phyloP scores from a whole-genome alignment of 2,329 filamentous ascomycete genomes.

The Exophiala sideris region DNA sequence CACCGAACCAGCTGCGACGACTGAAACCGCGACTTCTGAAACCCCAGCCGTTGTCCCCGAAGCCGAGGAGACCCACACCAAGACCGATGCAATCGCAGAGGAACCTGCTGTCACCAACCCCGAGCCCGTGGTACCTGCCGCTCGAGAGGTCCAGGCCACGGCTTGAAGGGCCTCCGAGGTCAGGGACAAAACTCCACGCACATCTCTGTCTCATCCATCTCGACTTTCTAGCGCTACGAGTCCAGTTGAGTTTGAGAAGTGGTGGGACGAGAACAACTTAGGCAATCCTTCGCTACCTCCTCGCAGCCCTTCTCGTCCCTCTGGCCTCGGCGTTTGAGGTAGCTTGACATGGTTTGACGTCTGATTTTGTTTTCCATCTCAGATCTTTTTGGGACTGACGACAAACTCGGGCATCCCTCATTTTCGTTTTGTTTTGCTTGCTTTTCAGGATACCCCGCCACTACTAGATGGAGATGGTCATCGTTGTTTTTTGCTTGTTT shows the following conservation, averaged over 20 bases:
- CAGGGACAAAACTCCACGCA: constrained; percentile 29
- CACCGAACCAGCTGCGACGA: constrained; percentile 23
- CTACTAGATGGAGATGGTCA: constrained; percentile 23
- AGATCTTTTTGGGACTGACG: constrained; percentile 13
- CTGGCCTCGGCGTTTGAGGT: constrained; percentile 29
- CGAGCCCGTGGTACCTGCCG: constrained; percentile 14
- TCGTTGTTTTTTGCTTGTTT: constrained; percentile 16
- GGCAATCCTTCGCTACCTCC: constrained; percentile 23
- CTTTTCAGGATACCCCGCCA: constrained; percentile 26
- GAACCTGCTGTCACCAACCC: constrained; percentile 10
- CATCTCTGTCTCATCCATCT: constrained; percentile 27
- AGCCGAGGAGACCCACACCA: constrained; percentile 15
- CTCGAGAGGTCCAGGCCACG: constrained; percentile 28
- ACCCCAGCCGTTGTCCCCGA: constrained; percentile 27
- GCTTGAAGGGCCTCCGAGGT: constrained; percentile 31
- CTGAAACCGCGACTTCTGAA: constrained; percentile 11
- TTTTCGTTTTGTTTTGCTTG: constrained; percentile 19
- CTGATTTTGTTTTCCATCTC: constrained; percentile 12
- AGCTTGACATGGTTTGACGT: constrained; percentile 16
- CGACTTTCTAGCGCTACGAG: constrained; percentile 27
- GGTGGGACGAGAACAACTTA: constrained; percentile 30
- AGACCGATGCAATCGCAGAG: constrained; percentile 22
- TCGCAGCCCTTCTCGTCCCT: constrained; percentile 30
- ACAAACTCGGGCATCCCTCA: constrained; percentile 27
- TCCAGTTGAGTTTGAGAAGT: constrained; percentile 32